Conservation (phyloP, 257 asterid species). For the Fraxinus quadrangulata region DNA sequence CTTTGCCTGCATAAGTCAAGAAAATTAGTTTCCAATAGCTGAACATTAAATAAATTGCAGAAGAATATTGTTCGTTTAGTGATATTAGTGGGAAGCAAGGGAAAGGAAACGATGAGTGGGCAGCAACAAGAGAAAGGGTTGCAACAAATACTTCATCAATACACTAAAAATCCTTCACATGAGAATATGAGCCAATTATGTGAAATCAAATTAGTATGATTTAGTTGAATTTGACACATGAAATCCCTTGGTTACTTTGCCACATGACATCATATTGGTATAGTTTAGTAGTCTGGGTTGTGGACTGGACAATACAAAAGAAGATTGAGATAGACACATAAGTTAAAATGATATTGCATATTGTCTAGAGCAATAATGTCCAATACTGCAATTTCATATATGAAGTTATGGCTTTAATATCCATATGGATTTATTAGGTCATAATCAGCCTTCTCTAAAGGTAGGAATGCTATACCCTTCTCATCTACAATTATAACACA, state of each 20-base stretch:
- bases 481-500: neutral
- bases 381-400: neutral
- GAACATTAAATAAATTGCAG: slow-evolving; percentile 3
- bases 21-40: slow-evolving; percentile 11
- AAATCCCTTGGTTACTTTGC: neutral
- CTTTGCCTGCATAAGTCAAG: slow-evolving; percentile 52
- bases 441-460: neutral
- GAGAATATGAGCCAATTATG: neutral
- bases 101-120: neutral
- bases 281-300: neutral
- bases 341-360: neutral
- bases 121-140: neutral
- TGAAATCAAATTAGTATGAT: neutral
- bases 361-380: neutral
- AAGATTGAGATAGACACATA: neutral
- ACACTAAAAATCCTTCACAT: neutral
- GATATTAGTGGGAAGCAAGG: neutral
- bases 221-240: neutral
- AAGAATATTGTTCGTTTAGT: neutral
- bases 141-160: neutral
- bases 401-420: neutral
- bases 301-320: neutral
- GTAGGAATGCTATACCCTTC: neutral
- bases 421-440: neutral
- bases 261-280: neutral